Conservation (phyloP, 2,329 filamentous ascomycete genomes). For the Exophiala bonariae region DNA sequence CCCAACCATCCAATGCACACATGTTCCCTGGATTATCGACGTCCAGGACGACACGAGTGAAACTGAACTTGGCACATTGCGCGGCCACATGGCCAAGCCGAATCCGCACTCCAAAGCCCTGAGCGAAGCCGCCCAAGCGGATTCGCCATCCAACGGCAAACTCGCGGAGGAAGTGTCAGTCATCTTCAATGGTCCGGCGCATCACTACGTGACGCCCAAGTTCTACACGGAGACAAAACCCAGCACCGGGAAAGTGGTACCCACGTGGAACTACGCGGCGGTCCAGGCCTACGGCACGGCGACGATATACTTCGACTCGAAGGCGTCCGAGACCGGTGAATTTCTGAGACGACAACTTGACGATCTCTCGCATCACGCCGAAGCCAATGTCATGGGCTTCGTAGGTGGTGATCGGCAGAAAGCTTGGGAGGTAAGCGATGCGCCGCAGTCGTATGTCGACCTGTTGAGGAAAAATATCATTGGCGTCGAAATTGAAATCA, state of each 20-base stretch:
- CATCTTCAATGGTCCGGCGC: conserved; percentile 58
- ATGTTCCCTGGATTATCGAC: conserved; percentile 63
- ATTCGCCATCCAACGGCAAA: conserved; percentile 7
- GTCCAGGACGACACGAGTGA: conserved; percentile 38
- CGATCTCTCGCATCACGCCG: conserved; percentile 54
- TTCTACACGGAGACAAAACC: conserved; percentile 69
- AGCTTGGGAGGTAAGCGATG: conserved; percentile 60
- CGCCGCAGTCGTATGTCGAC: conserved; percentile 57
- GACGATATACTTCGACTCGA: conserved; percentile 54
- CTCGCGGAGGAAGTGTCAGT: conserved; percentile 58
- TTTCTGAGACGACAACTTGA: conserved; percentile 56
- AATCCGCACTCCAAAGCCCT: conserved; percentile 67
- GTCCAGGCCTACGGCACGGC: conserved; percentile 64
- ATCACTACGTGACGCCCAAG: conserved; percentile 69
- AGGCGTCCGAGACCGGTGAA: conserved; percentile 42
- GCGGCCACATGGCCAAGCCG: conserved; percentile 62
- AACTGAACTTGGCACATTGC: conserved; percentile 45
- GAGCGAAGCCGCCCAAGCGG: conserved; percentile 44
- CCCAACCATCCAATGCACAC: conserved; percentile 58
- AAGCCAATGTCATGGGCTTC: conserved; percentile 59
- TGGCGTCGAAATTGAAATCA: conserved; percentile 60
- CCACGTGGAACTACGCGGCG: conserved; percentile 70
- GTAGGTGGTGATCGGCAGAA: conserved; percentile 34
- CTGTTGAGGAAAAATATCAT: conserved; percentile 60
- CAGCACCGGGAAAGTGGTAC: conserved; percentile 63